Conservation (phyloP, 805 yeast species). For the Starmerella scarabaei region DNA sequence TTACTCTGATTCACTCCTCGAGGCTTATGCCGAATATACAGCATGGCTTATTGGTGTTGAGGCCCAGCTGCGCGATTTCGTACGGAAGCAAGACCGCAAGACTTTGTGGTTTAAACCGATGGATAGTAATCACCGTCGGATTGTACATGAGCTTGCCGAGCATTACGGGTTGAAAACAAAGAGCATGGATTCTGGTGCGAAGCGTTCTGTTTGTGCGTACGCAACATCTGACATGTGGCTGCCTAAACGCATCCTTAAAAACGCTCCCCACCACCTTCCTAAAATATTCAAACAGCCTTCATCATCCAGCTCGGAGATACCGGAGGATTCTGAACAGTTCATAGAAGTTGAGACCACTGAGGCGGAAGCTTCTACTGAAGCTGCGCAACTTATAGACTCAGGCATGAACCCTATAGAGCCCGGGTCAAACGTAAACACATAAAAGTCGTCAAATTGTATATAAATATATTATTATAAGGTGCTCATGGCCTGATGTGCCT, state of each 20-base stretch:
- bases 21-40: slow-evolving; percentile 32
- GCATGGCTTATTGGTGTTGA: slow-evolving; percentile 65
- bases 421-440: background rate
- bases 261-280: slow-evolving; percentile 9
- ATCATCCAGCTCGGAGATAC: too few species aligned
- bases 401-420: too few species aligned
- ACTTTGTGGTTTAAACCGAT: slow-evolving; percentile 58
- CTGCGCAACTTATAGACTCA: too few species aligned
- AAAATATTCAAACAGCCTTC: too few species aligned
- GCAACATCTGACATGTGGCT: slow-evolving; percentile 10
- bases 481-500: slow-evolving; percentile 14
- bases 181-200: slow-evolving; percentile 70
- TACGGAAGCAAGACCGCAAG: slow-evolving; percentile 29
- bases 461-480: too few species aligned
- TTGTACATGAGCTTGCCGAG: slow-evolving; percentile 53
- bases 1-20: slow-evolving; percentile 31
- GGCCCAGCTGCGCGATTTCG: slow-evolving; percentile 36
- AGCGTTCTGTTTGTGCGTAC: slow-evolving; percentile 29
- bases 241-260: slow-evolving; percentile 6
- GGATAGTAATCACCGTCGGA: slow-evolving; percentile 54
- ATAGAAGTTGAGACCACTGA: too few species aligned
- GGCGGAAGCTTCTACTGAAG: too few species aligned
- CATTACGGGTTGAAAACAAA: slow-evolving; percentile 49
- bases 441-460: background rate
- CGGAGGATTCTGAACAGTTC: too few species aligned